Evolutionary conservation across 805 yeast species (phyloP).

Genomic region (Zygosaccharomyces bisporus): DNA sequence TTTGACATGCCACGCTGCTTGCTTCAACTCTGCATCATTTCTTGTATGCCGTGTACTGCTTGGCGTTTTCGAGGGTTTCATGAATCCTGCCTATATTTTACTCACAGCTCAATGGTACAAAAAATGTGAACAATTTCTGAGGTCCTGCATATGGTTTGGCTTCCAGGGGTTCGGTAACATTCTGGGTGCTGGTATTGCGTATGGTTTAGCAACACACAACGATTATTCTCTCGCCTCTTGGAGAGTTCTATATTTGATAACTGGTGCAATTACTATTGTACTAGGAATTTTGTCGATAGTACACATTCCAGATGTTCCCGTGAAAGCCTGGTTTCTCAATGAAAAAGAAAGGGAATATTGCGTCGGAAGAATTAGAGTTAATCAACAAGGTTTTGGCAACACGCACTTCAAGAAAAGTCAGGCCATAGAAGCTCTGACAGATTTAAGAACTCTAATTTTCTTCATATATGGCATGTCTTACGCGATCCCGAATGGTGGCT

Average conservation of each 20-base stretch:
- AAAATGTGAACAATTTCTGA: slow-evolving; percentile 34
- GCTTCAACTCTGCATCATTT: slow-evolving; percentile 9
- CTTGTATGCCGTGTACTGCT: slow-evolving; percentile 35
- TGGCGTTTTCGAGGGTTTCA: slow-evolving; percentile 42
- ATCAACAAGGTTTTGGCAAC: slow-evolving; percentile 48
- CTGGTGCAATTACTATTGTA: slow-evolving; percentile 49
- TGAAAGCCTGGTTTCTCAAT: slow-evolving; percentile 37
- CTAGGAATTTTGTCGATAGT: slow-evolving; percentile 41
- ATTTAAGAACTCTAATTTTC: slow-evolving; percentile 40
- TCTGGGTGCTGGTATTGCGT: slow-evolving; percentile 47
- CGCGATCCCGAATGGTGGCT: slow-evolving; percentile 44
- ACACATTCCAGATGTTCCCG: slow-evolving; percentile 47
- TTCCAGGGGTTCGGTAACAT: slow-evolving; percentile 43
- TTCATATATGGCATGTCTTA: slow-evolving; percentile 33
- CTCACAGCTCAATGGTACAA: slow-evolving; percentile 49
- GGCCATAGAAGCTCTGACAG: slow-evolving; percentile 41
- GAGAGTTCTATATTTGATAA: slow-evolving; percentile 49
- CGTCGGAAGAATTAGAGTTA: slow-evolving; percentile 42
- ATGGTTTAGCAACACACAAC: slow-evolving; percentile 39
- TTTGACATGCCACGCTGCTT: slow-evolving; percentile 36
- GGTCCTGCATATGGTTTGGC: slow-evolving; percentile 44
- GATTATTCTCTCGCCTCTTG: slow-evolving; percentile 41
- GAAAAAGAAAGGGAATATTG: slow-evolving; percentile 40
- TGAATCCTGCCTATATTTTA: slow-evolving; percentile 45
- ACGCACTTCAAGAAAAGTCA: slow-evolving; percentile 45